A percentile compares a stretch with the other conserved stretches of the same genome.
phyloP scores from a whole-genome alignment of 1,139 yeast genomes.

The Debaryomyces udenii region DNA sequence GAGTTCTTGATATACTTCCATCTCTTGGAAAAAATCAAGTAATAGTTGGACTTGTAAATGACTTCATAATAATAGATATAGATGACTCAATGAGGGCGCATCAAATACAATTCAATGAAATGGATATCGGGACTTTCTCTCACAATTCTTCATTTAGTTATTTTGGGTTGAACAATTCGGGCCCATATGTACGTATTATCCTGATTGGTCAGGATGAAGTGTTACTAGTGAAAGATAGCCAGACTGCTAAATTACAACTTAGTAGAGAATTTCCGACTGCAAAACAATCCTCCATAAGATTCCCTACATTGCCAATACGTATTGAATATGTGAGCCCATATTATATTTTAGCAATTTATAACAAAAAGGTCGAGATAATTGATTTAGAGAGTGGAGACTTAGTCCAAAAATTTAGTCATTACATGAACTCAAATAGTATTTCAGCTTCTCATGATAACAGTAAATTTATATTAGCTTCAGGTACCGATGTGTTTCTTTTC shows the following conservation, averaged over 20 bases:
- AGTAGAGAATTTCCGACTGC: conserved; percentile 15
- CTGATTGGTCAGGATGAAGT: conserved; percentile 20
- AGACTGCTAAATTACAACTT: conserved; percentile 22
- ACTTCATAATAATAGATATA: conserved; percentile 32
- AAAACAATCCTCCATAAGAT: conserved; percentile 26
- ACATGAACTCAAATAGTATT: conserved; percentile 29
- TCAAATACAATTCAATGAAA: conserved; percentile 19
- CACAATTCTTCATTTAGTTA: conserved; percentile 31
- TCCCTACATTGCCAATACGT: conserved; percentile 32
- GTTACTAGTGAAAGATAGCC: conserved; percentile 34
- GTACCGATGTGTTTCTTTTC: conserved; percentile 34
- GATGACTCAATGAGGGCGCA: conserved; percentile 22
- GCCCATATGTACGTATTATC: conserved; percentile 28
- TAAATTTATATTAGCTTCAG: conserved; percentile 31
- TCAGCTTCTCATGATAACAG: conserved; percentile 18
- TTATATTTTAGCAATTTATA: conserved; percentile 45
- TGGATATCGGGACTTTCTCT: conserved; percentile 21
- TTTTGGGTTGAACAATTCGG: conserved; percentile 29
- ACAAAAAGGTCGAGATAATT: conserved; percentile 46
- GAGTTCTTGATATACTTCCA: conserved; percentile 19
- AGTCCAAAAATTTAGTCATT: conserved; percentile 45
- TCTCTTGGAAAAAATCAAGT: conserved; percentile 18
- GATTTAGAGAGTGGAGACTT: conserved; percentile 47
- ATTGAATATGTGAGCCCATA: conserved; percentile 45
- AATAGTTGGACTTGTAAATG: conserved; percentile 31